A percentile compares a stretch with the other conserved stretches of the same genome.
Conservation (phyloP, 140 eudicot genomes). For the Cichorium intybus region DNA sequence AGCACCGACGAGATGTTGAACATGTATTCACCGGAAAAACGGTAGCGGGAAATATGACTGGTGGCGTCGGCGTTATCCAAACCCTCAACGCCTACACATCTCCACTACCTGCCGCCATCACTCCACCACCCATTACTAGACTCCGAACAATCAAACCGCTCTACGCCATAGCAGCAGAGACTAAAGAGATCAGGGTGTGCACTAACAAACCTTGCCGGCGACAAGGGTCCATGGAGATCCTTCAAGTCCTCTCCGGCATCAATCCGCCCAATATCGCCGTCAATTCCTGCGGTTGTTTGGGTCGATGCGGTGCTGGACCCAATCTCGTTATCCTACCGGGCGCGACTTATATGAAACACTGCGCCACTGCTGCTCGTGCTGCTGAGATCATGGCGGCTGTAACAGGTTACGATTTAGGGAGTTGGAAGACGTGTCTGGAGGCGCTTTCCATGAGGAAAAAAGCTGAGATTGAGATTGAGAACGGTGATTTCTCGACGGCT, state of each 20-base stretch:
- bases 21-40: neutral
- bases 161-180: constrained; percentile 14
- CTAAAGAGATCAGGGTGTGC: constrained; percentile 67
- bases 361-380: constrained; percentile 80
- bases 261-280: constrained; percentile 62
- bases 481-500: constrained; percentile 45
- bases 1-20: neutral
- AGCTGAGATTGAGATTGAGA: constrained; percentile 51
- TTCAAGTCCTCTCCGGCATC: constrained; percentile 62
- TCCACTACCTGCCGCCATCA: neutral
- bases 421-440: constrained; percentile 42
- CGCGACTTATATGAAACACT: constrained; percentile 46
- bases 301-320: constrained; percentile 88
- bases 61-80: constrained; percentile 30
- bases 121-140: neutral
- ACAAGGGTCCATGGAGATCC: constrained; percentile 62
- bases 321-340: constrained; percentile 66
- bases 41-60: constrained; percentile 20
- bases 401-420: constrained; percentile 18
- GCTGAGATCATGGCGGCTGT: constrained; percentile 46
- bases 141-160: constrained; percentile 10
- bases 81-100: constrained; percentile 16
- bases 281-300: constrained; percentile 76
- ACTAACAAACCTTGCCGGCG: constrained; percentile 55
- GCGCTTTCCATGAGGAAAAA: constrained; percentile 76